A percentile compares a stretch with the other conserved stretches of the same genome.
These are phyloP conservation scores for Ajuga chamaepitys DNA, from an alignment of 257 asterid species.

Conservation along the genomic window DNA sequence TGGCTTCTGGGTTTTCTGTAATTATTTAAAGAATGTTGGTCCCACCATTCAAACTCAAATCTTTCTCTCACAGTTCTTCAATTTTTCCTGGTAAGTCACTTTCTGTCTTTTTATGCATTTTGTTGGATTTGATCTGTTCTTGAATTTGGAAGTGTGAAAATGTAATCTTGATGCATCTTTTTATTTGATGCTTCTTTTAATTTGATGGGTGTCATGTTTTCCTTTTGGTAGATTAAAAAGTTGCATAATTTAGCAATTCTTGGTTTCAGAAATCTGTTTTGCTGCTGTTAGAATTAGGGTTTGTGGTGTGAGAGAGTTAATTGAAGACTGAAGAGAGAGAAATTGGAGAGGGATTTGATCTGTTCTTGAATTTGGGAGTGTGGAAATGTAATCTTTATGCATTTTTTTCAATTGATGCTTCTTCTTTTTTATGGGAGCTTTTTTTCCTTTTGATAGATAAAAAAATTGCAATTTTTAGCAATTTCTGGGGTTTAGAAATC, in stretches of 20 bases:
- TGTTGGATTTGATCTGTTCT: conserved; percentile 26
- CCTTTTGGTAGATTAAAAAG: conserved; percentile 21
- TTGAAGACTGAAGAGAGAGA: conserved; percentile 2
- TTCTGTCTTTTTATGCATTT: conserved; percentile 14
- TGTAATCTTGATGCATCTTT: conserved; percentile 18
- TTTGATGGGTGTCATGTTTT: conserved; percentile 20
- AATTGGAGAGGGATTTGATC: no score
- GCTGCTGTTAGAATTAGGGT: conserved; percentile 21
- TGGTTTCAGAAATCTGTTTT: conserved; percentile 19
- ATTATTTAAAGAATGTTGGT: conserved; percentile 21
- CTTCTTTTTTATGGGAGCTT: no score
- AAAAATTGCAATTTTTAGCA: no score
- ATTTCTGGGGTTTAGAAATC: no score
- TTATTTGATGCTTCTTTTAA: conserved; percentile 11
- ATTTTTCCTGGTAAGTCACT: conserved; percentile 21
- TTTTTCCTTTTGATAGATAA: no score
- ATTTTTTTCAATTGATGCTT: no score
- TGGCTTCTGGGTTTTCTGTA: conserved; percentile 30
- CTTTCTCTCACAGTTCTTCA: conserved; percentile 4
- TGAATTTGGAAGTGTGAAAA: conserved; percentile 13
- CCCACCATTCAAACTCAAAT: conserved; percentile 35
- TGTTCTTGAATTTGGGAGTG: no score
- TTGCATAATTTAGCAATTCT: conserved; percentile 20
- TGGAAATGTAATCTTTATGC: no score
- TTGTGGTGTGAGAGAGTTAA: conserved; percentile 7